These are phyloP conservation scores for Coemansia sp. DNA, from an alignment of 192 early-diverging fungal genomes.

Conservation along the genomic window DNA sequence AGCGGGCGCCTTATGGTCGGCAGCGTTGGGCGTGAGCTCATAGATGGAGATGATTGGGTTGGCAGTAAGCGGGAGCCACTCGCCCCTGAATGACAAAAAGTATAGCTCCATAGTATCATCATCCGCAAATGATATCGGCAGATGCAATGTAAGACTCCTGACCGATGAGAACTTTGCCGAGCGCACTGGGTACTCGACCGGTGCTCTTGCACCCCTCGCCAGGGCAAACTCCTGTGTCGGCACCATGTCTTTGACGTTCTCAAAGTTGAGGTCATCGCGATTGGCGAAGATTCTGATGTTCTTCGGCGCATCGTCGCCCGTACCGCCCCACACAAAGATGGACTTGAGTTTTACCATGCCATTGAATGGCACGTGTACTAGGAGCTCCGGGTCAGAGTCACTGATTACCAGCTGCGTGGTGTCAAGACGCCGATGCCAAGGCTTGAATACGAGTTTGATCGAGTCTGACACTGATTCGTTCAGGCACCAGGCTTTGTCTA, in stretches of 20 bases:
- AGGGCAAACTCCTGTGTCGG: constrained; percentile 85
- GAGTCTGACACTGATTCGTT: constrained; percentile 72
- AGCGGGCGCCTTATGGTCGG: constrained; percentile 67
- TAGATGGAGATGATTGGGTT: constrained; percentile 73
- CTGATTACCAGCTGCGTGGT: constrained; percentile 68
- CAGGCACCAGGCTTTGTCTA: constrained; percentile 74
- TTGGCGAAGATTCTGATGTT: constrained; percentile 88
- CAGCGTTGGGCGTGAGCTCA: constrained; percentile 69
- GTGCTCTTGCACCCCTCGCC: constrained; percentile 55
- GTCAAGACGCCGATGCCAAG: constrained; percentile 81
- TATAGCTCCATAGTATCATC: constrained; percentile 60
- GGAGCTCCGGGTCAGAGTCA: constrained; percentile 90
- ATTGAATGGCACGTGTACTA: constrained; percentile 90
- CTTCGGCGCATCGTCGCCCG: constrained; percentile 61
- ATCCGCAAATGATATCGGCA: constrained; percentile 81
- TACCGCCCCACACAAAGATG: constrained; percentile 73
- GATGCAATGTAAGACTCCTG: constrained; percentile 76
- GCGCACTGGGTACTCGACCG: constrained; percentile 66
- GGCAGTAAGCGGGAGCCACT: constrained; percentile 74
- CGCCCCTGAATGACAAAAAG: constrained; percentile 92
- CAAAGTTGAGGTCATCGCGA: constrained; percentile 89
- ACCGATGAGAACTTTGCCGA: constrained; percentile 78
- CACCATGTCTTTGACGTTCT: constrained; percentile 64
- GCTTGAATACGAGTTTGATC: constrained; percentile 78
- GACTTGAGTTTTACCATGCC: constrained; percentile 88